A percentile compares a stretch with the other conserved stretches of the same genome.
Conservation (phyloP, 164 flowering plant genomes). For the Macadamia integrifolia region DNA sequence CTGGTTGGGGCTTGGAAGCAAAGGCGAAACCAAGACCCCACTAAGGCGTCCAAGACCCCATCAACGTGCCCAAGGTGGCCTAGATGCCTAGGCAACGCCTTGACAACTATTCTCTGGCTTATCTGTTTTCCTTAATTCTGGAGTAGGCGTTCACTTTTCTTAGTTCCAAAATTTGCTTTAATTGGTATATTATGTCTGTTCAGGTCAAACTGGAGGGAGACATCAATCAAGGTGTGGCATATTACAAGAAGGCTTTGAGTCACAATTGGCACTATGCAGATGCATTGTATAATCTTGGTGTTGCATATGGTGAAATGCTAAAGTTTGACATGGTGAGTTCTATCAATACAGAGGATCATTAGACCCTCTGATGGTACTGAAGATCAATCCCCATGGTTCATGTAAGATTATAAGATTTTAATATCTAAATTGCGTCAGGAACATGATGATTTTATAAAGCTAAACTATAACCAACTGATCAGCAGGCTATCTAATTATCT, state of each 20-base stretch:
- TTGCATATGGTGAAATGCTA: slow-evolving; percentile 98
- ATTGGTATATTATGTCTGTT: slow-evolving; percentile 8
- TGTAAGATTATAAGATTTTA: too few species aligned
- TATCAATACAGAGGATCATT: neutral
- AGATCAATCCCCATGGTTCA: too few species aligned
- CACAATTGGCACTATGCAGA: slow-evolving; percentile 99
- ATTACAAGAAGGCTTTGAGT: slow-evolving; percentile 87
- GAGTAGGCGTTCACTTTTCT: neutral
- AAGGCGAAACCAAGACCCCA: too few species aligned
- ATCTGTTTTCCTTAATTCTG: neutral
- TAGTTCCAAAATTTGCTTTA: neutral
- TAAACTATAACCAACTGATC: too few species aligned
- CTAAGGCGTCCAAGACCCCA: too few species aligned
- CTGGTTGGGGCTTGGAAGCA: too few species aligned
- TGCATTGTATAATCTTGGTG: slow-evolving; percentile 99
- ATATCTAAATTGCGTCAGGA: too few species aligned
- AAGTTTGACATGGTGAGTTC: slow-evolving; percentile 88
- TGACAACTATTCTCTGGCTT: neutral
- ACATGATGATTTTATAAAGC: too few species aligned
- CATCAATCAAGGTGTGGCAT: slow-evolving; percentile 82
- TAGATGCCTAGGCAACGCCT: too few species aligned
- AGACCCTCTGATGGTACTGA: neutral
- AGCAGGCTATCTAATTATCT: too few species aligned
- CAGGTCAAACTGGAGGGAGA: slow-evolving; percentile 99
- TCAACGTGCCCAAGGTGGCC: too few species aligned